These are phyloP conservation scores for Paratinospora sagittata DNA, from an alignment of 164 flowering plant species.

Conservation along the genomic window DNA sequence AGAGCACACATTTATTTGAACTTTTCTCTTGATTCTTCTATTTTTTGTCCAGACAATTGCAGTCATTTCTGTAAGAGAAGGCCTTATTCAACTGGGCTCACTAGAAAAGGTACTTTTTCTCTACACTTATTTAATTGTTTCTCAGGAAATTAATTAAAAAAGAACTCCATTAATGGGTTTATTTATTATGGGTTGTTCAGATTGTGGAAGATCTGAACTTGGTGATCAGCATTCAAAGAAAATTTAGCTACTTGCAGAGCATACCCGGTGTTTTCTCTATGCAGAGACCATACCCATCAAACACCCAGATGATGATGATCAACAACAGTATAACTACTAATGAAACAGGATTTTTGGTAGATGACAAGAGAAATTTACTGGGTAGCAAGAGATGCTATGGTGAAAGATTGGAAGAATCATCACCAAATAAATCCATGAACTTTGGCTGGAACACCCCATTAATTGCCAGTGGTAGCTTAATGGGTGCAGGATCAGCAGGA, in stretches of 20 bases:
- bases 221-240: conserved; percentile 64
- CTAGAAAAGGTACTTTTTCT: conserved; percentile 47
- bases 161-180: not conserved
- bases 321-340: conserved; percentile 18
- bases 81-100: conserved; percentile 76
- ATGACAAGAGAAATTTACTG: conserved; percentile 21
- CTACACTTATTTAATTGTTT: not conserved
- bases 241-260: conserved; percentile 65
- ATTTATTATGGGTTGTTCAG: conserved; percentile 22
- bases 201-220: conserved; percentile 61
- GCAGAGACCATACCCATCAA: conserved; percentile 52
- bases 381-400: conserved; percentile 39
- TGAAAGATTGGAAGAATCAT: conserved; percentile 17
- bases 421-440: conserved; percentile 36
- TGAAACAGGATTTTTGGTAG: conserved; percentile 13
- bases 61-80: conserved; percentile 70
- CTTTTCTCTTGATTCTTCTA: not conserved
- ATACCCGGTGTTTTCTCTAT: conserved; percentile 53
- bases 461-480: conserved; percentile 12
- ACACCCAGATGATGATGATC: conserved; percentile 26
- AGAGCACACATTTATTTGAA: no score
- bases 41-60: conserved; percentile 51
- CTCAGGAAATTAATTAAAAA: not conserved
- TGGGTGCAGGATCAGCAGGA: conserved; percentile 15
- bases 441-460: conserved; percentile 55